Base-by-base conservation (phyloP, 2,329 filamentous ascomycete species). In the Colletotrichum phormii region DNA sequence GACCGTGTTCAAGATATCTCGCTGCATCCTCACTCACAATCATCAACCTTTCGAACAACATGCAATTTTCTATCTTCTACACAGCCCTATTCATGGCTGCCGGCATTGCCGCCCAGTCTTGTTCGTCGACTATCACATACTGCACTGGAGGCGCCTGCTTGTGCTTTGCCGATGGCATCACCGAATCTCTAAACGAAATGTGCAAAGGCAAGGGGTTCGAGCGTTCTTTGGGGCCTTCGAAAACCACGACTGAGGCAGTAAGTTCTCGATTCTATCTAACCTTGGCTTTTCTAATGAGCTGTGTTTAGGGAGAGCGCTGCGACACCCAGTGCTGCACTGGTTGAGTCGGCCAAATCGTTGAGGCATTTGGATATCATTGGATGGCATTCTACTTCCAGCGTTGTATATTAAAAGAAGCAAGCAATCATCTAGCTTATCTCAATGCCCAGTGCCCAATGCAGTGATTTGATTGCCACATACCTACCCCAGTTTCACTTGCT, bases 151-250 rank as follows among this genome's bases (percentile, higher is more conserved):
- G 26, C 13, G 53, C 15, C 13, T 70, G 67, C 24, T 13, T 2
- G 0, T 70, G 67, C 42, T 65, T 64, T 12, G 54, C 61, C 4
- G 53, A 15, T 42, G 61, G 61, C 0, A 24, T 64, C 13, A 53
- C 37, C 22, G 53, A 53, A 22, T 15, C 13, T 4, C 42, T 70
- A 11, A 54, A 65, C 22, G 12, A 65, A 2, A 59, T 59, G 9
- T 70, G 67, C 31, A 9, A 24, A 31, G 15, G 4, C 0, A 29
- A 42, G 31, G 67, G 67, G 35, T 70, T 59, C 5, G 61, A 70
- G 35, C 60, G 61, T n/a, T 70, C 67, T 3, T 18, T 59, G 8
- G 67, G 67, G 2, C 61, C 67, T 1, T 69, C 59, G 4, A 37
- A 53, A 24, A 70, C 60, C 13, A 65, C 67, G 3, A 24, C 59